Percentiles rank a stretch among this genome's conserved stretches.
These are phyloP conservation scores for Phallus indusiatus DNA, from an alignment of 768 basidiomycete species.

Conservation along the genomic window DNA sequence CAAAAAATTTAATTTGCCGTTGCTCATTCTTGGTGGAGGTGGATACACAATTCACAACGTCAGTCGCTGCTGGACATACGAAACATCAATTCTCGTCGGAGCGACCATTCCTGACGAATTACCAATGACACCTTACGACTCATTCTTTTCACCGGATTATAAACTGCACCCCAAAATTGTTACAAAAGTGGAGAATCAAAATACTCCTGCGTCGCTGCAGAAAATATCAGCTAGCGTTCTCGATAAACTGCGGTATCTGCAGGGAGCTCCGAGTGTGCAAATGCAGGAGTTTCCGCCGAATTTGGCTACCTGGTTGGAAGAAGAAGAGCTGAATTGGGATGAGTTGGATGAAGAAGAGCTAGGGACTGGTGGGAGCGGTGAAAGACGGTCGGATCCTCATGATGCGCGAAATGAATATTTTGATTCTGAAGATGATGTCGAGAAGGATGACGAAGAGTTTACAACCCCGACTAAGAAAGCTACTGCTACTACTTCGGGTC, in stretches of 20 bases:
- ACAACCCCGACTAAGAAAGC: not conserved
- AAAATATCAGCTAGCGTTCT: constrained; percentile 78
- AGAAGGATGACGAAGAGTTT: constrained; percentile 26
- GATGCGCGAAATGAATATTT: constrained; percentile 59
- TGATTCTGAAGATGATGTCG: constrained; percentile 63
- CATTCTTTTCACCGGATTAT: constrained; percentile 89
- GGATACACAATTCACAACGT: constrained; percentile 98
- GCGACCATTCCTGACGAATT: constrained; percentile 77
- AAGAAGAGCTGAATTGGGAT: constrained; percentile 58
- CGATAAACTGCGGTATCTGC: constrained; percentile 83
- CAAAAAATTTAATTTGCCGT: constrained; percentile 80
- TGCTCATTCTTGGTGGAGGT: constrained; percentile 89
- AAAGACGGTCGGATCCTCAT: constrained; percentile 43
- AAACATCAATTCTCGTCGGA: constrained; percentile 88
- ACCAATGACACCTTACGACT: constrained; percentile 82
- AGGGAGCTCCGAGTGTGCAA: constrained; percentile 92
- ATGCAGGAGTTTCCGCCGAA: constrained; percentile 97
- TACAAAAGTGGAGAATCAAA: constrained; percentile 88
- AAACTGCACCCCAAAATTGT: constrained; percentile 89
- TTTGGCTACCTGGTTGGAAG: constrained; percentile 64
- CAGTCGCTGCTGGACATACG: constrained; percentile 98
- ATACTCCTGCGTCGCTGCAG: constrained; percentile 73
- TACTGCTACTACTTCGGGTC: not conserved
- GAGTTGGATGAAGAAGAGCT: constrained; percentile 60
- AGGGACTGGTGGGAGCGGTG: constrained; percentile 46